Evolutionary conservation across 1,139 yeast genomes (phyloP).

Genomic region (Taphrina communis): DNA sequence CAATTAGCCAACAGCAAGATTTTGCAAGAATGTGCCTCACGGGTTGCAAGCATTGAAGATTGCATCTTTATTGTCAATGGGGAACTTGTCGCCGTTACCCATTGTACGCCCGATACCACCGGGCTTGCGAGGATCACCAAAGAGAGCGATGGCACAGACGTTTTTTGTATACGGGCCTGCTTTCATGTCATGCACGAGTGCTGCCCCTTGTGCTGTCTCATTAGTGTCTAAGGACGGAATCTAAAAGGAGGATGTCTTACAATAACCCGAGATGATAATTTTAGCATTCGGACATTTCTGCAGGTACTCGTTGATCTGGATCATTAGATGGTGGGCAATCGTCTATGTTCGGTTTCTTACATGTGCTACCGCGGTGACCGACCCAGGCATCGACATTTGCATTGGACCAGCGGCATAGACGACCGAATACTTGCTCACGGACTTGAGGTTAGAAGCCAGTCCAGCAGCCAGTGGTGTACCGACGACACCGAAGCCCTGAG

Average conservation of each 20-base stretch:
- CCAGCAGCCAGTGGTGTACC: constrained; percentile 15
- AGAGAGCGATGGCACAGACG: constrained; percentile 10
- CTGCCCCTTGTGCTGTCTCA: constrained; percentile 17
- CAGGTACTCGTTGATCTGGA: constrained; percentile 1
- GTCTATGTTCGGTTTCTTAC: background rate
- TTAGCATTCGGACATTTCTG: constrained; percentile 3
- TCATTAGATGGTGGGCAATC: no score
- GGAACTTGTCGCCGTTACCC: constrained; percentile 10
- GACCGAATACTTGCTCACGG: constrained; percentile 12
- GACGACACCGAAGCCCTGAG: constrained; percentile 16
- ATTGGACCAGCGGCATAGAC: constrained; percentile 9
- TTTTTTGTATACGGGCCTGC: background rate
- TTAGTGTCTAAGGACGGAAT: background rate
- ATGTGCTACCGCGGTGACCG: constrained; percentile 1
- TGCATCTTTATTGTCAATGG: background rate
- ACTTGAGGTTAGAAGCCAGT: constrained; percentile 1
- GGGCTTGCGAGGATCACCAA: constrained; percentile 20
- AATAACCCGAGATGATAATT: constrained; percentile 15
- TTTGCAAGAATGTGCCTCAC: background rate
- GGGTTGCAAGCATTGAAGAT: constrained; percentile 24
- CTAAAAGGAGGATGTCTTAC: background rate
- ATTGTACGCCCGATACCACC: constrained; percentile 8
- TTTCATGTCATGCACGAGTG: constrained; percentile 8
- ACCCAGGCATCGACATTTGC: constrained; percentile 8
- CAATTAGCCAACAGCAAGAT: background rate